phyloP scores from a whole-genome alignment of 495 filamentous ascomycete species.

The Penicillium cosmopolitanum region DNA sequence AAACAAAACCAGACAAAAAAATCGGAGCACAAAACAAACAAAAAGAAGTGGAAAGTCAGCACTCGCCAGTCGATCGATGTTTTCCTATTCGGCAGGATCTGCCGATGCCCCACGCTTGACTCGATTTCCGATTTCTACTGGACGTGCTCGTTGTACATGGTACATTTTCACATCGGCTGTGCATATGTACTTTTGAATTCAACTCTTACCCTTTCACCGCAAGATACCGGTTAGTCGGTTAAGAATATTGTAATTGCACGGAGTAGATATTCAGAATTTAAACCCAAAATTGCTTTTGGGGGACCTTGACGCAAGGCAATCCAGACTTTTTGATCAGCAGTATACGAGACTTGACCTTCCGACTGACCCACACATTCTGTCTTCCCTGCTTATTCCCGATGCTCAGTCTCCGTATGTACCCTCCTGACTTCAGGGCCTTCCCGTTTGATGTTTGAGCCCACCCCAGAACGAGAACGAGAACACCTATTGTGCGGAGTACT shows the following conservation, averaged over 20 bases:
- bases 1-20: not conserved
- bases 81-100: not conserved
- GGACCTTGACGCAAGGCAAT: not conserved
- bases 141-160: not conserved
- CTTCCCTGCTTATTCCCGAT: slow-evolving; percentile 5
- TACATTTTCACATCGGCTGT: not conserved
- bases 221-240: not conserved
- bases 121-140: slow-evolving; percentile 1
- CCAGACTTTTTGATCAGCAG: slow-evolving; percentile 10
- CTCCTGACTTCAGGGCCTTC: not conserved
- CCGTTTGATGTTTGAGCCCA: slow-evolving; percentile 1
- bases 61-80: slow-evolving; percentile 1
- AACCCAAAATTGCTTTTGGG: not conserved
- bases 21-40: not conserved
- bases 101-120: not conserved
- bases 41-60: not conserved
- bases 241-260: no score
- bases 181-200: not conserved
- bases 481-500: not conserved
- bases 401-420: not conserved
- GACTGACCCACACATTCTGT: not conserved
- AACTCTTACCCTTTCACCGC: not conserved
- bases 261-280: not conserved
- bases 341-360: slow-evolving; percentile 18
- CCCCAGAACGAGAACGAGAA: slow-evolving; percentile 2